These are phyloP conservation scores for Picochlorum sp. DNA, from an alignment of 139 green algal genomes.

Conservation along the genomic window DNA sequence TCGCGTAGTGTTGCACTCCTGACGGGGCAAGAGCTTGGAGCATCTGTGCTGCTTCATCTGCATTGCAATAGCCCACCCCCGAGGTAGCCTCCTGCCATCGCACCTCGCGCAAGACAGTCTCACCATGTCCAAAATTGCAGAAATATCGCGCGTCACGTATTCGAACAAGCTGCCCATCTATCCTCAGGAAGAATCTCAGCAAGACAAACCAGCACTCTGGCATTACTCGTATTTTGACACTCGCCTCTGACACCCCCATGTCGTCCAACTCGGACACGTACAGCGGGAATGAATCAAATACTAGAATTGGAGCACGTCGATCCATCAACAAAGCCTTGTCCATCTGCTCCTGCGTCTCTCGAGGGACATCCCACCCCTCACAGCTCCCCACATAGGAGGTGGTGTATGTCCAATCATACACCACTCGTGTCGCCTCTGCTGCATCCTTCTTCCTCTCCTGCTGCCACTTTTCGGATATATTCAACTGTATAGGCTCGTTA, in stretches of 20 bases:
- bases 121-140: constrained; percentile 24
- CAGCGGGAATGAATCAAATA: constrained; percentile 60
- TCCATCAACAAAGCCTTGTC: constrained; percentile 66
- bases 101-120: no score
- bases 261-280: constrained; percentile 92
- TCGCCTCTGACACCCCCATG: constrained; percentile 58
- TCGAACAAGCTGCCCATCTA: constrained; percentile 71
- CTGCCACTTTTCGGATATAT: constrained; percentile 48
- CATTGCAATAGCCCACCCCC: neutral
- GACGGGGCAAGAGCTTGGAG: neutral
- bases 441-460: constrained; percentile 49
- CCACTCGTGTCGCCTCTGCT: constrained; percentile 40
- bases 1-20: neutral
- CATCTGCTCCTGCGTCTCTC: constrained; percentile 35
- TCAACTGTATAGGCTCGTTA: constrained; percentile 46
- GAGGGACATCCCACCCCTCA: constrained; percentile 19
- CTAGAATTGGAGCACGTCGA: constrained; percentile 84
- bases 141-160: constrained; percentile 72
- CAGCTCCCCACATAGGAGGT: constrained; percentile 58
- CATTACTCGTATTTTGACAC: constrained; percentile 57
- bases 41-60: neutral
- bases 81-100: no score
- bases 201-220: constrained; percentile 83
- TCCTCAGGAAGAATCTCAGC: constrained; percentile 73
- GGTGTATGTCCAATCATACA: constrained; percentile 91